Percentiles rank a stretch among this genome's conserved stretches.
phyloP scores from a whole-genome alignment of 1,139 yeast genomes.

The Candida sanyaensis region DNA sequence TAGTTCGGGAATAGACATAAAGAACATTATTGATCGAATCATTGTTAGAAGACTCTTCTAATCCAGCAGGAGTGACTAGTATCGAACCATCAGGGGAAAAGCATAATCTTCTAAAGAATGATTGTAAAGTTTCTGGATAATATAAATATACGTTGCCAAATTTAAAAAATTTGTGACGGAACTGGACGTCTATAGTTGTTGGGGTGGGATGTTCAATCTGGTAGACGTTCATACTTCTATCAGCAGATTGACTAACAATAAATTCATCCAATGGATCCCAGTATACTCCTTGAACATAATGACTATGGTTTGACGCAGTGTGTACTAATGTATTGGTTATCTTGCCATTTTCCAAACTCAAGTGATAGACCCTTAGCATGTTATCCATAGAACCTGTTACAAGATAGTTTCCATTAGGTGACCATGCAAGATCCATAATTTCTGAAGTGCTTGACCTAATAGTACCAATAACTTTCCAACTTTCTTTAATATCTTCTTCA shows the following conservation, averaged over 20 bases:
- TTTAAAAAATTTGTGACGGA: constrained; percentile 23
- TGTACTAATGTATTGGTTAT: constrained; percentile 59
- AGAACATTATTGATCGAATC: constrained; percentile 57
- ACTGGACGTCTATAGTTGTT: constrained; percentile 5
- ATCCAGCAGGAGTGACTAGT: constrained; percentile 82
- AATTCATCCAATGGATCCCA: constrained; percentile 89
- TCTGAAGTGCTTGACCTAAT: constrained; percentile 70
- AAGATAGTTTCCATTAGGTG: constrained; percentile 73
- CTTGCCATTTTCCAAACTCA: constrained; percentile 20
- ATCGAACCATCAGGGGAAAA: constrained; percentile 91
- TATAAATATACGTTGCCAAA: constrained; percentile 41
- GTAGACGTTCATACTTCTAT: constrained; percentile 75
- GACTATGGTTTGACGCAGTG: constrained; percentile 73
- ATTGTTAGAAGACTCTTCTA: constrained; percentile 21
- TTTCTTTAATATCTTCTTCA: constrained; percentile 61
- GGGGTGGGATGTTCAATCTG: constrained; percentile 8
- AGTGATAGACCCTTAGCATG: constrained; percentile 61
- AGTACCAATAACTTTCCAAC: constrained; percentile 52
- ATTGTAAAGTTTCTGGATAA: constrained; percentile 84
- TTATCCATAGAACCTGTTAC: constrained; percentile 95
- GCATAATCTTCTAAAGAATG: constrained; percentile 82
- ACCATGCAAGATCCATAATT: constrained; percentile 90
- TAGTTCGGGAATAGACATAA: constrained; percentile 71
- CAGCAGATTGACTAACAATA: constrained; percentile 88
- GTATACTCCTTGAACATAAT: constrained; percentile 91